phyloP scores from a whole-genome alignment of 169 alveolate species.

The Pseudocohnilembus persalinus region DNA sequence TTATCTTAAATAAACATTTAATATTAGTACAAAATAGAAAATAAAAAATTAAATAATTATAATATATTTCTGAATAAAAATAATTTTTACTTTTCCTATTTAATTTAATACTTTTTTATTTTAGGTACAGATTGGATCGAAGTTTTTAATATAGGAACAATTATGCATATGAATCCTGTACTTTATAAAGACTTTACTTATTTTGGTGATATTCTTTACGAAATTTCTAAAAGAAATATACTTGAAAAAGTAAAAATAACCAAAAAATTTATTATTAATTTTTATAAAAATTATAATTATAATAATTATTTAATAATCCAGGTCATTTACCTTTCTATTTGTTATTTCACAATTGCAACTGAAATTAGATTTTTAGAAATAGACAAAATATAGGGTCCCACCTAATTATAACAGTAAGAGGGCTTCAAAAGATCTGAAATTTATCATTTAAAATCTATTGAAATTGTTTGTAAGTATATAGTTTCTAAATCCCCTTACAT shows the following conservation, averaged over 20 bases:
- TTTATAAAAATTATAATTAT: not conserved
- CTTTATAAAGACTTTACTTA: conserved; percentile 29
- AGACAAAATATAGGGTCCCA: conserved; percentile 24
- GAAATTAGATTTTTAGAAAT: conserved; percentile 47
- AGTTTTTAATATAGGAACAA: conserved; percentile 41
- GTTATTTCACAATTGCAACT: conserved; percentile 51
- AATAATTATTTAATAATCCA: not conserved
- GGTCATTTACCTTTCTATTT: conserved; percentile 41
- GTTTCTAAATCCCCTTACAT: conserved; percentile 35
- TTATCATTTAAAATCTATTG: conserved; percentile 43
- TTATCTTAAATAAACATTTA: too few relatives aligned
- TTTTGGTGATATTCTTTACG: conserved; percentile 42
- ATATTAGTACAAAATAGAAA: too few relatives aligned
- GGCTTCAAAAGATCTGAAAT: conserved; percentile 36
- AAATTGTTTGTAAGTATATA: conserved; percentile 38
- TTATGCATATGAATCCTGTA: conserved; percentile 46
- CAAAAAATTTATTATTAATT: not conserved
- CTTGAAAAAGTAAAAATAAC: conserved; percentile 25
- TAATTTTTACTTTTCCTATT: too few relatives aligned
- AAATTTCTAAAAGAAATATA: conserved; percentile 33
- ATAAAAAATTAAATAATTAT: too few relatives aligned
- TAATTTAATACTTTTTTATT: too few relatives aligned
- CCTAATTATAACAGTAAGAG: conserved; percentile 12
- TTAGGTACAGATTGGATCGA: conserved; percentile 41
- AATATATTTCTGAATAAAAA: too few relatives aligned